Conservation (phyloP, 805 yeast species). For the Kodamaea jinghongensis region DNA sequence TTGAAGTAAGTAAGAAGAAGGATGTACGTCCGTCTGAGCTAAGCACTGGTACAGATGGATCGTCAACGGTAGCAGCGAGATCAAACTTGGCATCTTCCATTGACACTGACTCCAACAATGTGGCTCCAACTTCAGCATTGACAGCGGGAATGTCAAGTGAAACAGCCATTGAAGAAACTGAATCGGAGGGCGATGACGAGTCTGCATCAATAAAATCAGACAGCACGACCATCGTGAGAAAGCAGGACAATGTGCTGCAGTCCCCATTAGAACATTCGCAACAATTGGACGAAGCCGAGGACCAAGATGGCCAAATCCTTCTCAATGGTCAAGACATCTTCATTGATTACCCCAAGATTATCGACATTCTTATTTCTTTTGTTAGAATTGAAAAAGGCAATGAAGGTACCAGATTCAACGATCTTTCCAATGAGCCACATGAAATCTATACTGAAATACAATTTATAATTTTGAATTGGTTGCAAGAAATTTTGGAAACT, state of each 20-base stretch:
- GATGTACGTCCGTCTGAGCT: too few relatives aligned
- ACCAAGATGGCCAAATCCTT: constrained; percentile 24
- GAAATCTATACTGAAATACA: constrained; percentile 59
- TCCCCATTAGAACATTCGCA: constrained; percentile 3
- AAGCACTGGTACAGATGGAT: not conserved
- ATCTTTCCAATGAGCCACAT: constrained; percentile 34
- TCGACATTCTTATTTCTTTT: constrained; percentile 78
- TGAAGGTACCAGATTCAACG: constrained; percentile 19
- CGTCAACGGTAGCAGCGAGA: not conserved
- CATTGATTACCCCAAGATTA: constrained; percentile 75
- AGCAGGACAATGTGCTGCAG: constrained; percentile 2
- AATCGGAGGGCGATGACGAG: constrained; percentile 14
- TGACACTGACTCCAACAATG: constrained; percentile 11
- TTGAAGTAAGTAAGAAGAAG: constrained; percentile 13
- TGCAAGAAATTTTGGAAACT: constrained; percentile 65
- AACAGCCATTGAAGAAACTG: constrained; percentile 9
- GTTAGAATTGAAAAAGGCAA: constrained; percentile 48
- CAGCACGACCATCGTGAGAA: constrained; percentile 25
- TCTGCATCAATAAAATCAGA: constrained; percentile 25
- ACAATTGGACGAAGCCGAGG: constrained; percentile 21
- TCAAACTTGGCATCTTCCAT: too few relatives aligned
- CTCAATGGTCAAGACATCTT: constrained; percentile 67
- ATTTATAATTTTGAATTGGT: constrained; percentile 77
- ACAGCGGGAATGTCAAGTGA: not conserved
- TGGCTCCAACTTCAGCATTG: constrained; percentile 10